Conservation (phyloP, 179 eudicot species). For the Gypsophila paniculata region DNA sequence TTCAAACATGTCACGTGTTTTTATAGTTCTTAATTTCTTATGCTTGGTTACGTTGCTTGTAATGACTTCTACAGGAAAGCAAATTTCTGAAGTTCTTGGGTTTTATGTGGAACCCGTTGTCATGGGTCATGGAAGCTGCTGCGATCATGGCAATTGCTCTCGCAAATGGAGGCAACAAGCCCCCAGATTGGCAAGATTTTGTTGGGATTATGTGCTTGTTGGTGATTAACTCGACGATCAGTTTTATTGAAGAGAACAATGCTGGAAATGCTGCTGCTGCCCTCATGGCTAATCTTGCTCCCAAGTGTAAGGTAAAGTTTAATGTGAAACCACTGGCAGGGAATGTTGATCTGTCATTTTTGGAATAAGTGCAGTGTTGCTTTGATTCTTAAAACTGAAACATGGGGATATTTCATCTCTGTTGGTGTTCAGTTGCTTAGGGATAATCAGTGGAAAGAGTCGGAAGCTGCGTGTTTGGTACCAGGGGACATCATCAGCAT, state of each 20-base stretch:
- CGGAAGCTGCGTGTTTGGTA: conserved; percentile 53
- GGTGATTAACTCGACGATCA: conserved; percentile 64
- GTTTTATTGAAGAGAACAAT: conserved; percentile 70
- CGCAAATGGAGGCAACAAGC: conserved; percentile 51
- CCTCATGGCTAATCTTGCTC: conserved; percentile 75
- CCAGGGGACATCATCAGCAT: conserved; percentile 72
- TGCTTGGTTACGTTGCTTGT: not conserved
- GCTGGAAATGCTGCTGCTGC: conserved; percentile 84
- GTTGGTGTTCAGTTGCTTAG: conserved; percentile 40
- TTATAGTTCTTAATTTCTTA: not conserved
- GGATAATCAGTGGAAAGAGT: conserved; percentile 57
- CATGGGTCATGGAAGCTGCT: conserved; percentile 81
- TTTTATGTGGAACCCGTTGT: conserved; percentile 75
- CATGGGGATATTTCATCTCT: not conserved
- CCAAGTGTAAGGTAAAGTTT: conserved; percentile 52
- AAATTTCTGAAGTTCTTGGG: conserved; percentile 65
- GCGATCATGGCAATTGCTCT: conserved; percentile 66
- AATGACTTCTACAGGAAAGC: conserved; percentile 47
- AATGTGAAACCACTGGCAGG: not conserved
- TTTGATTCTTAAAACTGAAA: too few relatives aligned
- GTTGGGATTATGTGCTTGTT: conserved; percentile 56
- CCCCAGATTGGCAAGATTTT: conserved; percentile 69
- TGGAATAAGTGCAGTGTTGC: not conserved
- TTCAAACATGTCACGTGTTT: not conserved
- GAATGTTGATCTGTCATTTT: not conserved